These are phyloP conservation scores for Gracilaria gracilis DNA, from an alignment of 23 red algal genomes.

Conservation along the genomic window DNA sequence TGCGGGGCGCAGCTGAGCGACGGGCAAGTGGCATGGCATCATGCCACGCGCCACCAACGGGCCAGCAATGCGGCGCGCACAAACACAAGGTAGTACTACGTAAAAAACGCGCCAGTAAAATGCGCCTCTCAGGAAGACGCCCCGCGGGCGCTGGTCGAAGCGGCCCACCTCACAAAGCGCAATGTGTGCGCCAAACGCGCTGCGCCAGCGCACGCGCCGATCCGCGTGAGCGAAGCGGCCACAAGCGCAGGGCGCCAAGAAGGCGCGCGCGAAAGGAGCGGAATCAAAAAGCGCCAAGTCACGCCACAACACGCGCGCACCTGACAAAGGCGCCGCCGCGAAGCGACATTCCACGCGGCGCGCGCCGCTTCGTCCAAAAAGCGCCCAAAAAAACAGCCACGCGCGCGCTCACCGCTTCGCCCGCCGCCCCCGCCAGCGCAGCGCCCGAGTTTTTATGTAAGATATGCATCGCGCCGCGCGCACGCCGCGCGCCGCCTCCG, in stretches of 20 bases:
- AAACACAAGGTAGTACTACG: neutral
- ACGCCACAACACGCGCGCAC: neutral
- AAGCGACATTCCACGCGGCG: constrained; percentile 16
- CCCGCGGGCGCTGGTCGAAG: no score
- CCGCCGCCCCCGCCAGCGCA: neutral
- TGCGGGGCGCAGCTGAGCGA: no score
- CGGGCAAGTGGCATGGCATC: no score
- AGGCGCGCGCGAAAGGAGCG: neutral
- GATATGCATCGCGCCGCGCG: neutral
- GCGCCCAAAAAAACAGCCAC: neutral
- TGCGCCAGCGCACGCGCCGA: neutral
- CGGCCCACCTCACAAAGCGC: no score
- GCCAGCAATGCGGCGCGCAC: neutral
- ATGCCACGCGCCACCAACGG: no score
- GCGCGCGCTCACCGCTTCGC: neutral
- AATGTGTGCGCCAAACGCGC: no score
- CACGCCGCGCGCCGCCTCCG: neutral
- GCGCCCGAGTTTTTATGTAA: neutral
- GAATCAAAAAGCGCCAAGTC: neutral
- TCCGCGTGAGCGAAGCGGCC: no score
- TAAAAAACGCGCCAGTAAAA: neutral
- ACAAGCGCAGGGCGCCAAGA: no score
- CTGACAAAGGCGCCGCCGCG: no score
- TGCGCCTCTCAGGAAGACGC: no score
- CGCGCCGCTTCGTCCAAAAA: neutral